phyloP scores from a whole-genome alignment of 768 basidiomycete species.

The Boletus tylopilopsis region DNA sequence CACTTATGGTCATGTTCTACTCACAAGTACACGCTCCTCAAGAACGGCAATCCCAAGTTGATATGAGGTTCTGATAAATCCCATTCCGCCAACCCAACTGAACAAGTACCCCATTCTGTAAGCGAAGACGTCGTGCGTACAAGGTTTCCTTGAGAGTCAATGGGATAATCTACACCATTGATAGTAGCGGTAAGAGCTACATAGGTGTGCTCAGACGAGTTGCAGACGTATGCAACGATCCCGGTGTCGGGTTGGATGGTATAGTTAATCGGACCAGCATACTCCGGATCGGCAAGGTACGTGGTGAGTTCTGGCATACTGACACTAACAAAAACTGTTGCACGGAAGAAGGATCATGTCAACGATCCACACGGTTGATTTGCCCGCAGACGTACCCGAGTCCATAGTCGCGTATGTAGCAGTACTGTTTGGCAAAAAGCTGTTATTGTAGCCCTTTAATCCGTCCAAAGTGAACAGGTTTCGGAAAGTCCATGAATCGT shows the following conservation, averaged over 20 bases:
- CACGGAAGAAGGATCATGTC: neutral
- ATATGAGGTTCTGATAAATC: neutral
- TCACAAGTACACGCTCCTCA: conserved; percentile 18
- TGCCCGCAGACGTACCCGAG: conserved; percentile 5
- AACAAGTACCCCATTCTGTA: conserved; percentile 8
- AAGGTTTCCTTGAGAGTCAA: conserved; percentile 19
- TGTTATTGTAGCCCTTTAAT: conserved; percentile 19
- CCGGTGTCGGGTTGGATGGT: conserved; percentile 1
- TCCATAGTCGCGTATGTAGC: conserved; percentile 5
- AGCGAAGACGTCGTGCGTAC: conserved; percentile 7
- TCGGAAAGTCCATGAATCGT: conserved; percentile 1
- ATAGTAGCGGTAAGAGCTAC: conserved; percentile 21
- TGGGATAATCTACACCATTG: conserved; percentile 25
- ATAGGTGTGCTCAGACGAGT: conserved; percentile 11
- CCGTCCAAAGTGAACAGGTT: conserved; percentile 12
- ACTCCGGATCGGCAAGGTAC: conserved; percentile 9
- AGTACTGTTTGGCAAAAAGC: conserved; percentile 8
- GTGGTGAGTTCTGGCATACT: neutral
- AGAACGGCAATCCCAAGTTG: conserved; percentile 13
- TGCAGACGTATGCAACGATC: conserved; percentile 19
- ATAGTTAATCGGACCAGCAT: conserved; percentile 15
- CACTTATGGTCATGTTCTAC: neutral
- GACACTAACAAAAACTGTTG: conserved; percentile 9
- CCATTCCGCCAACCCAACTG: conserved; percentile 5
- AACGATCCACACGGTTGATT: neutral